These are phyloP conservation scores for Trametes cubensis DNA, from an alignment of 768 basidiomycete species.

Conservation along the genomic window DNA sequence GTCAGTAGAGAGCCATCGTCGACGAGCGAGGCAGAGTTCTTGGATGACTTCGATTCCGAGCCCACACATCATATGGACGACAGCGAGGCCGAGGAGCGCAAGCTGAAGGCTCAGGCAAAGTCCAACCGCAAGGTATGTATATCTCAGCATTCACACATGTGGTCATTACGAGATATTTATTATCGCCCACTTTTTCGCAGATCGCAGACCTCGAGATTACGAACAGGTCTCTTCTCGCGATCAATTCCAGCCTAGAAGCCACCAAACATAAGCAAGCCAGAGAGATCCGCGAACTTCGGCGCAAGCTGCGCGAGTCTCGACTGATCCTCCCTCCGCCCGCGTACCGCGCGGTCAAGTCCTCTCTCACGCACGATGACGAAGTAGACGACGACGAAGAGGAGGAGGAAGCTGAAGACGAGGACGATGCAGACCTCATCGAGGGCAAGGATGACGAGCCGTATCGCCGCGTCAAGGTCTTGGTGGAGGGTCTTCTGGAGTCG, in stretches of 20 bases:
- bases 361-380: conserved; percentile 46
- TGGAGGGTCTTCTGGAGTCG: conserved; percentile 62
- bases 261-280: conserved; percentile 78
- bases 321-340: conserved; percentile 72
- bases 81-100: conserved; percentile 45
- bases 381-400: conserved; percentile 49
- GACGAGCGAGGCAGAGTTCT: conserved; percentile 16
- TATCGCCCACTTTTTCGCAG: conserved; percentile 41
- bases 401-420: conserved; percentile 44
- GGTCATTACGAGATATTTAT: not conserved
- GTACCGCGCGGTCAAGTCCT: conserved; percentile 58
- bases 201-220: conserved; percentile 93
- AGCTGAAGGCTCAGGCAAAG: conserved; percentile 73
- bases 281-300: conserved; percentile 83
- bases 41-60: conserved; percentile 22
- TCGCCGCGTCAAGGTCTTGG: conserved; percentile 59
- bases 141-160: not conserved
- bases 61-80: conserved; percentile 7
- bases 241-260: conserved; percentile 82
- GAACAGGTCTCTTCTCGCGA: conserved; percentile 80
- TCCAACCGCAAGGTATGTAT: conserved; percentile 78
- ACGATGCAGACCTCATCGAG: conserved; percentile 39
- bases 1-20: conserved; percentile 14
- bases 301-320: conserved; percentile 80
- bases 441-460: conserved; percentile 58